Evolutionary conservation across 2,329 filamentous ascomycete species (phyloP).

Genomic region (Hypoxylon sp.): DNA sequence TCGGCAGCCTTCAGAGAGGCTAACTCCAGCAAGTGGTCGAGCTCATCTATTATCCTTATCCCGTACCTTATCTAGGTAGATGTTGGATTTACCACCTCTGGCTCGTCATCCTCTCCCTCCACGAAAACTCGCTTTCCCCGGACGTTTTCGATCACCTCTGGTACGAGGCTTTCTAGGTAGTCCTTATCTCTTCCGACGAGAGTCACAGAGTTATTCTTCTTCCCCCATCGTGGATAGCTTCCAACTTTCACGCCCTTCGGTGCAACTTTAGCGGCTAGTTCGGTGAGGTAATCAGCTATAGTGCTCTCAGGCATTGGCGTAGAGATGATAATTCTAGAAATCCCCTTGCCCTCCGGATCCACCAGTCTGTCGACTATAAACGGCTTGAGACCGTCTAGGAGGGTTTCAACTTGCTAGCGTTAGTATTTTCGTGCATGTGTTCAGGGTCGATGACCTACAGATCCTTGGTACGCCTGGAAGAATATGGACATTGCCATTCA

Average conservation of each 20-base stretch:
- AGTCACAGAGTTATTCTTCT: constrained; percentile 89
- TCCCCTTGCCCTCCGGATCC: constrained; percentile 86
- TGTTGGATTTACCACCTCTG: constrained; percentile 22
- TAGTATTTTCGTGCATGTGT: constrained; percentile 5
- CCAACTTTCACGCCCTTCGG: constrained; percentile 90
- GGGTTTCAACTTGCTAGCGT: constrained; percentile 71
- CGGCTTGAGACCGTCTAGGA: constrained; percentile 84
- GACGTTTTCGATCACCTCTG: constrained; percentile 83
- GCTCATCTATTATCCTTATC: background rate
- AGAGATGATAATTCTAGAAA: constrained; percentile 83
- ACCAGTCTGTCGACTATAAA: constrained; percentile 77
- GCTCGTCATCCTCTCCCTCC: constrained; percentile 79
- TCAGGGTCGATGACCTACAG: constrained; percentile 64
- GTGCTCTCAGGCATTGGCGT: constrained; percentile 90
- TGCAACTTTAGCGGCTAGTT: constrained; percentile 81
- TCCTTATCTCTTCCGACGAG: constrained; percentile 83
- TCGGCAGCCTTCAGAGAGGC: constrained; percentile 10
- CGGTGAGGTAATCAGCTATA: constrained; percentile 85
- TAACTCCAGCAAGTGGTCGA: background rate
- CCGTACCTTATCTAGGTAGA: constrained; percentile 2
- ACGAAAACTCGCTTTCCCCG: constrained; percentile 77
- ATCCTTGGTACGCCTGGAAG: constrained; percentile 89
- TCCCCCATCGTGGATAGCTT: constrained; percentile 94
- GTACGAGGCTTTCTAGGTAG: constrained; percentile 83
- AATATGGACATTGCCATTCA: constrained; percentile 95